Base-by-base conservation (phyloP, 139 green algal genomes). In the Chlorella sp. region DNA sequence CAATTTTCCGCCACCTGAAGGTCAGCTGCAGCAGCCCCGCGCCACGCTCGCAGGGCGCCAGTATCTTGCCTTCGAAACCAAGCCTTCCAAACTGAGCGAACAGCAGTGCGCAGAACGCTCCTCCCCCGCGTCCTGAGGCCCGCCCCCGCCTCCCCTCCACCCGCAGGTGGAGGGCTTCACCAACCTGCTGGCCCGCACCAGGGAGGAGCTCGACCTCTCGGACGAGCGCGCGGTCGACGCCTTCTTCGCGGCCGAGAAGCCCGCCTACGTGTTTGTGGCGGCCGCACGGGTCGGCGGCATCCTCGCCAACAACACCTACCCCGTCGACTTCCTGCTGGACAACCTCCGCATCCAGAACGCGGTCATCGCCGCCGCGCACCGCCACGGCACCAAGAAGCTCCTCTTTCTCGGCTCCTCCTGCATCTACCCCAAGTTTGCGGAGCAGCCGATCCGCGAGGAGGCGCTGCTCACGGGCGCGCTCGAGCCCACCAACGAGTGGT, bases 401-500 rank as follows among this genome's bases (percentile, higher is more conserved):
- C 61, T 87, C 0, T 87, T 87, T 62, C 80, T 87, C 40, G 82
- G 82, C 29, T 87, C 82, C 2, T 84, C 73, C 19, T 87, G 82
- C 81, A 87, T 87, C 40, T 87, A 87, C 73, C 82, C 82, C 19
- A 87, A 87, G 51, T 31, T 77, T 29, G 79, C 70, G 14, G 64
- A 76, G 5, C 82, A 87, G 80, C 82, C 82, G 14, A 87, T 87
- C 29, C 53, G 50, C 43, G 82, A 87, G 60, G 76, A 75, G 29
- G 69, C 63, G 21, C 81, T 87, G 25, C 55, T 87, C 21, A 87
- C 71, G 29, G 80, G 73, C 15, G 74, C 82, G 5, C 55, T 87
- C 38, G 82, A 87, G 80, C 82, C 82, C 8, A 87, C 82, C 35
- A 87, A 87, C 51, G 74, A 87, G 81, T 79, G 79, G 73, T 87